Base-by-base conservation (phyloP, 441 rosid species). In the Pelargonium citronellum region DNA sequence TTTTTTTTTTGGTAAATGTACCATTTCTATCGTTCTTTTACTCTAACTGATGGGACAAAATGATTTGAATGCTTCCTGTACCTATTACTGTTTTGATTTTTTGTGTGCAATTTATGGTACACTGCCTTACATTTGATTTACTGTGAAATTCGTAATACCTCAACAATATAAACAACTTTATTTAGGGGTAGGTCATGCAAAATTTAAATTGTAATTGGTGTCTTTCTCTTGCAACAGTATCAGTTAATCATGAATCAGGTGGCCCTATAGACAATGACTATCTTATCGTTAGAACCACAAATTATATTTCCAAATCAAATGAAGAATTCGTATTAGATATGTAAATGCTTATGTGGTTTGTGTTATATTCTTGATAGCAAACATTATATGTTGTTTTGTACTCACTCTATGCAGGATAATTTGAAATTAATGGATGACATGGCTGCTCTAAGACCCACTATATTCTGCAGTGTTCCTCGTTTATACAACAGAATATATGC, bases 381-480 rank as follows among this genome's bases (percentile, higher is more conserved):
- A 60, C 75, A 64, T 64, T 74, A 53, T 55, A 68, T 65, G 20
- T 62, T 75, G 49, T 19, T 41, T 55, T 17, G 5, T 27, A 12
- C 68, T 67, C 73, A 19, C 46, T 71, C 15, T 71, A 9, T 78
- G 84, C 89, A 95, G 99, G 99, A 95, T 78, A 92, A 84, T 81
- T 41, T 91, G 93, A 95, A 92, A 74, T 72, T 95, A 74, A 80
- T 92, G 87, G 99, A 95, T 82, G 99, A 95, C 81, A 64, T 95
- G 84, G 92, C 89, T 78, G 86, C 89, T 74, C 85, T 95, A 47
- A 88, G 96, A 77, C 99, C 99, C 47, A 95, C 99, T 62, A 4
- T 95, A 76, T 95, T 95, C 84, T 81, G 87, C 87, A 92, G 99
- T 66, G 98, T 95, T 75, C 99, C 99, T 83, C 96, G 98, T 73